phyloP scores from a whole-genome alignment of 495 filamentous ascomycete species.

The Penicillium coffeae region DNA sequence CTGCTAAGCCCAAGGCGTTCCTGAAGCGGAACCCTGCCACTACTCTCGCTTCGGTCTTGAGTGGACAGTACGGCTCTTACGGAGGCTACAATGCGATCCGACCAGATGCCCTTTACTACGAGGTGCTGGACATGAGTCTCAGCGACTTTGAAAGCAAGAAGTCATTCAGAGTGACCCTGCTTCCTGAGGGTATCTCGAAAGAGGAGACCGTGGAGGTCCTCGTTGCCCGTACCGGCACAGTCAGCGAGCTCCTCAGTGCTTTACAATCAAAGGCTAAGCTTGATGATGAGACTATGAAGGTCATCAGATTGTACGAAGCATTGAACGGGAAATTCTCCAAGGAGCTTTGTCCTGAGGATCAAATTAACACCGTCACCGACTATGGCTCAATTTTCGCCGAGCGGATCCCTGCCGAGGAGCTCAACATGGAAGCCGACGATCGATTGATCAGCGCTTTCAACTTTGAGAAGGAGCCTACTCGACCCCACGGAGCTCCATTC shows the following conservation, averaged over 20 bases:
- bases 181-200: constrained; percentile 87
- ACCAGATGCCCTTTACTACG: constrained; percentile 77
- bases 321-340: constrained; percentile 76
- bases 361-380: constrained; percentile 74
- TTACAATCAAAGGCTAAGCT: constrained; percentile 78
- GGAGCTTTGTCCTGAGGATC: constrained; percentile 59
- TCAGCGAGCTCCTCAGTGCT: constrained; percentile 69
- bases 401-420: constrained; percentile 74
- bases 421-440: constrained; percentile 53
- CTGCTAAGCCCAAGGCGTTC: constrained; percentile 65
- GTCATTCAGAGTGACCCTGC: constrained; percentile 70
- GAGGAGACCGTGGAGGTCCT: constrained; percentile 80
- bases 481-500: constrained; percentile 83
- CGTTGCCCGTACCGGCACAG: constrained; percentile 73
- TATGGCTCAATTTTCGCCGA: constrained; percentile 80
- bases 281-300: constrained; percentile 62
- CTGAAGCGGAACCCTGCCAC: constrained; percentile 67
- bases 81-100: constrained; percentile 59
- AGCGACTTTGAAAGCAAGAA: constrained; percentile 92
- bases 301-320: constrained; percentile 74
- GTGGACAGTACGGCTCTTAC: constrained; percentile 59
- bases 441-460: constrained; percentile 75
- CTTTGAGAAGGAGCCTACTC: constrained; percentile 81
- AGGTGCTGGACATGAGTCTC: constrained; percentile 88
- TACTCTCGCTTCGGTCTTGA: constrained; percentile 68